Evolutionary conservation across 192 early-diverging fungal species (phyloP).

Genomic region (Gigaspora rosea): DNA sequence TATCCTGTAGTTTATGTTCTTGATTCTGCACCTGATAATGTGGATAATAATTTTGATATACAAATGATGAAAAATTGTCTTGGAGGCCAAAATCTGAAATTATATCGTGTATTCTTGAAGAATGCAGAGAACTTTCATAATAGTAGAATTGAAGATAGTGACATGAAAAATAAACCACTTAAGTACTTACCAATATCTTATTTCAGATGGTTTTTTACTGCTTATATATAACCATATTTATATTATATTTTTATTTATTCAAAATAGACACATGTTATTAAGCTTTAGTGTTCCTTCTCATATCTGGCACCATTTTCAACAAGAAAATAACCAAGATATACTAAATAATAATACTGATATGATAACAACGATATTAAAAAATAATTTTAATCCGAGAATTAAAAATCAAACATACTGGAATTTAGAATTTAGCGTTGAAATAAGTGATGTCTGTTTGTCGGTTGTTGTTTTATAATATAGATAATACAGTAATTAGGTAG

Average conservation of each 20-base stretch:
- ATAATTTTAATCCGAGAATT: neutral
- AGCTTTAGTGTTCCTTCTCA: neutral
- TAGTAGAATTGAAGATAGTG: neutral
- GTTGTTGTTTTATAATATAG: neutral
- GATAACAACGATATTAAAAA: neutral
- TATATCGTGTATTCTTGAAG: neutral
- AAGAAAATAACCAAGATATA: neutral
- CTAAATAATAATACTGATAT: no score
- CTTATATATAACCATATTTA: neutral
- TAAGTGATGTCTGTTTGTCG: slow-evolving; percentile 10
- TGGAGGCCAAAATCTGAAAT: neutral
- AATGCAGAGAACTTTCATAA: no score
- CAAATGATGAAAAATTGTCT: neutral
- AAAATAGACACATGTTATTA: slow-evolving; percentile 8
- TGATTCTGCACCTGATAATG: neutral
- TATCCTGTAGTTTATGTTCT: neutral
- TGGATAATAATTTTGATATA: neutral
- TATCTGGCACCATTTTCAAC: neutral
- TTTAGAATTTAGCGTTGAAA: neutral
- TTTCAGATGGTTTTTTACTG: neutral
- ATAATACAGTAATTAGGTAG: neutral
- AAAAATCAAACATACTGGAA: neutral
- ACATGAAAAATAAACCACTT: neutral
- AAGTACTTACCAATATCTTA: neutral
- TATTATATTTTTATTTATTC: neutral